Conservation (phyloP, 306 rosid genomes). For the Casuarina glauca region DNA sequence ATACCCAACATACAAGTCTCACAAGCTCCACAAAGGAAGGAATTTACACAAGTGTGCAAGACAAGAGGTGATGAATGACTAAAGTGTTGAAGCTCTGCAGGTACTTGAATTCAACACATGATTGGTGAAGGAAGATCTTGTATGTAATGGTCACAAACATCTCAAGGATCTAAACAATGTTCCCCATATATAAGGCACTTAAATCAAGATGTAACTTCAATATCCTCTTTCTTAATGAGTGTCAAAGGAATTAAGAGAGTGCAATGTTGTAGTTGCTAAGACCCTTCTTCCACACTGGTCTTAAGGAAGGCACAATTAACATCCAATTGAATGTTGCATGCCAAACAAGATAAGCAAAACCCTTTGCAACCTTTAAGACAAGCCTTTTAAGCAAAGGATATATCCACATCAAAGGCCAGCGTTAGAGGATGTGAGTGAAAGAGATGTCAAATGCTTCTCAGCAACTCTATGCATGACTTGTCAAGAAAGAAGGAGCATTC, state of each 20-base stretch:
- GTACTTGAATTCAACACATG: neutral
- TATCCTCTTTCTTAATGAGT: neutral
- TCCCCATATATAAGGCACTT: neutral
- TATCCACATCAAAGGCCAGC: neutral
- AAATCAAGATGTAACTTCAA: neutral
- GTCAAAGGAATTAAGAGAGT: neutral
- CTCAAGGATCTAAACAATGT: neutral
- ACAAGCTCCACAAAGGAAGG: neutral
- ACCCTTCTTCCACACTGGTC: neutral
- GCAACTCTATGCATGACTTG: slow-evolving; percentile 4
- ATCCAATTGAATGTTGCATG: neutral
- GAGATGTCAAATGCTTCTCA: neutral
- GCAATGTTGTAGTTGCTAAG: neutral
- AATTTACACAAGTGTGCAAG: neutral
- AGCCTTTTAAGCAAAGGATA: neutral
- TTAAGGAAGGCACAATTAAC: too few species aligned
- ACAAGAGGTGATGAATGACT: neutral
- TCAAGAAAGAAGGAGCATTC: slow-evolving; percentile 1
- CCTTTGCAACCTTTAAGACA: neutral
- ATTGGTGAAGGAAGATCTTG: neutral
- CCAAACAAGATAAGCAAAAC: neutral
- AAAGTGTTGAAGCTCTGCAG: neutral
- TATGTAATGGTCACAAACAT: neutral
- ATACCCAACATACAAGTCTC: neutral
- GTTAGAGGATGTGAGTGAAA: neutral